Evolutionary conservation across 2,329 filamentous ascomycete genomes (phyloP).

Genomic region (Aurifilum marmelostoma): DNA sequence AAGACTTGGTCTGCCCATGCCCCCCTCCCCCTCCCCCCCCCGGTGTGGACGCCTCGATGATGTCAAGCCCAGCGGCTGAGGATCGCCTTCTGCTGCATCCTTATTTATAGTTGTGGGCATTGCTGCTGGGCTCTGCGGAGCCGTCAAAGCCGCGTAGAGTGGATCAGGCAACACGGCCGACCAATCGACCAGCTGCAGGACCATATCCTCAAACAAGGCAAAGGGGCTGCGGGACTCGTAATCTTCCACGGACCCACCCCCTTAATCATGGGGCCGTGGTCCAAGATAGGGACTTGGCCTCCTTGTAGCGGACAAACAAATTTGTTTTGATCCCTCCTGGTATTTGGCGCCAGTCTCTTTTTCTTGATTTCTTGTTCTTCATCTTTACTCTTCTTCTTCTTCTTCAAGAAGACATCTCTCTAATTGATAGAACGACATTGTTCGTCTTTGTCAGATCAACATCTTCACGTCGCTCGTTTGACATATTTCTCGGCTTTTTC

Average conservation of each 20-base stretch:
- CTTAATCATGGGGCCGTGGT: constrained; percentile 9
- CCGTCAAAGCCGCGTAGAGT: constrained; percentile 11
- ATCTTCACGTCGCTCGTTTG: constrained; percentile 19
- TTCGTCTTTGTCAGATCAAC: neutral
- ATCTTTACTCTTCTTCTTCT: constrained; percentile 4
- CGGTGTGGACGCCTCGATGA: neutral
- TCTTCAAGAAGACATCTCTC: neutral
- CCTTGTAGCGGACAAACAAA: constrained; percentile 5
- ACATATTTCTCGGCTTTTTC: no score
- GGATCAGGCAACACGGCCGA: constrained; percentile 11
- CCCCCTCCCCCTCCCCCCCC: no score
- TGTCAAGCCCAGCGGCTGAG: constrained; percentile 8
- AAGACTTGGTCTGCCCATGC: no score
- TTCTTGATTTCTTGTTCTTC: neutral
- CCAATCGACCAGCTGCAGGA: constrained; percentile 1
- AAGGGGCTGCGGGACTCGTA: constrained; percentile 17
- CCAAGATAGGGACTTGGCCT: neutral
- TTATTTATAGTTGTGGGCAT: constrained; percentile 16
- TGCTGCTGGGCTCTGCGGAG: constrained; percentile 3
- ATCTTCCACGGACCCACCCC: constrained; percentile 21
- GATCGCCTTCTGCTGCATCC: neutral
- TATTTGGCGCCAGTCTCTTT: neutral
- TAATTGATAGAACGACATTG: neutral
- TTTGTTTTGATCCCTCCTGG: constrained; percentile 3
- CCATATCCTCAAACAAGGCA: constrained; percentile 14